Conservation (phyloP, 2,329 filamentous ascomycete species). For the Dactylellina cionopaga region DNA sequence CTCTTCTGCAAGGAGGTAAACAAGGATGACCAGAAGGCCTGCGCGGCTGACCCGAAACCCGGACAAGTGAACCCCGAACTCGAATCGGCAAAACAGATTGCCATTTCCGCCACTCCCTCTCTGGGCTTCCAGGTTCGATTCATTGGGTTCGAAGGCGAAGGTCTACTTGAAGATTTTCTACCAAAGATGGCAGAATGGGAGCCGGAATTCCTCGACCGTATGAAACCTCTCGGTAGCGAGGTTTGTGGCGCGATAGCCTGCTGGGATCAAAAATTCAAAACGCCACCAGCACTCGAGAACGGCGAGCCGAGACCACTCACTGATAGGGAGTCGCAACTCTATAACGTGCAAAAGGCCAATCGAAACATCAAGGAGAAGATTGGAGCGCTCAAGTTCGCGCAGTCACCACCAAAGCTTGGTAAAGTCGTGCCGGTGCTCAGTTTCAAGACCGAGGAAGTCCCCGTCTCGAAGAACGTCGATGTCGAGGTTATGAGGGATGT, state of each 20-base stretch:
- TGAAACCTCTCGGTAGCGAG: neutral
- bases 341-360: too few species aligned
- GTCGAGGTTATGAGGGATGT: neutral
- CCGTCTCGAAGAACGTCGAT: neutral
- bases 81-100: neutral
- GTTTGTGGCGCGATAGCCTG: neutral
- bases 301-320: too few species aligned
- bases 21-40: neutral
- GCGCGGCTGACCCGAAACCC: neutral
- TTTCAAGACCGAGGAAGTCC: neutral
- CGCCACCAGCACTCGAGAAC: too few species aligned
- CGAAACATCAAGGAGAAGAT: too few species aligned
- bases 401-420: neutral
- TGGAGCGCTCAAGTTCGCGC: neutral
- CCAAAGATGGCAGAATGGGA: neutral
- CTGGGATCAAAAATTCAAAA: neutral
- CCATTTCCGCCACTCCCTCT: neutral
- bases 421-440: neutral
- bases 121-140: constrained; percentile 3
- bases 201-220: constrained; percentile 3
- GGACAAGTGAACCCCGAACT: too few species aligned
- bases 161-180: neutral
- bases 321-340: too few species aligned
- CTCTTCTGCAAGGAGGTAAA: neutral
- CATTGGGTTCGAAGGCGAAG: neutral